Evolutionary conservation across 805 yeast genomes (phyloP).

Genomic region (Candida hispaniensis): DNA sequence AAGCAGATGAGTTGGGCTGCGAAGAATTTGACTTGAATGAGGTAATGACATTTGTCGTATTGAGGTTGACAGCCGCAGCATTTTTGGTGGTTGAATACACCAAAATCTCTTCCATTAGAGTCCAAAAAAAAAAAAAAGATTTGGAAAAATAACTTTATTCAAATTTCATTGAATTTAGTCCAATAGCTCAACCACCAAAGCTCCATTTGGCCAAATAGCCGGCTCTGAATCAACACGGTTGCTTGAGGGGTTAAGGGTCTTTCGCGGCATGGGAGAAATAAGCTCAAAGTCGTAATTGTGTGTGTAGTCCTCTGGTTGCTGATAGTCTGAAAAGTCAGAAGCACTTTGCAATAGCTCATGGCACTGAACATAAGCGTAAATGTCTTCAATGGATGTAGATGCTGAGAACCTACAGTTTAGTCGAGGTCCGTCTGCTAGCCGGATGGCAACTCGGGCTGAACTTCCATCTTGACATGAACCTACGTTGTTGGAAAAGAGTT

Average conservation of each 20-base stretch:
- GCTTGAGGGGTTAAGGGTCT: slow-evolving; percentile 30
- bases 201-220: slow-evolving; percentile 54
- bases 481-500: too few species aligned
- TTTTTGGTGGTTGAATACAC: slow-evolving; percentile 9
- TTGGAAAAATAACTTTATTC: too few species aligned
- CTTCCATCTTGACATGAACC: too few species aligned
- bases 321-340: slow-evolving; percentile 21
- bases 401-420: slow-evolving; percentile 40
- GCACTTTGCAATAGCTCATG: slow-evolving; percentile 22
- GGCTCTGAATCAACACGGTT: slow-evolving; percentile 35
- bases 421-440: slow-evolving; percentile 55
- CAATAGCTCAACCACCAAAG: slow-evolving; percentile 47
- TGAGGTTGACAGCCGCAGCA: slow-evolving; percentile 9
- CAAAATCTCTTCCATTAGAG: slow-evolving; percentile 12
- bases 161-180: too few species aligned
- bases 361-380: slow-evolving; percentile 64
- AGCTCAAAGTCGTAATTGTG: slow-evolving; percentile 43
- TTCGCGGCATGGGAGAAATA: slow-evolving; percentile 48
- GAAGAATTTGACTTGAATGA: slow-evolving; percentile 7
- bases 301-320: slow-evolving; percentile 32
- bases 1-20: slow-evolving; percentile 17
- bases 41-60: slow-evolving; percentile 8
- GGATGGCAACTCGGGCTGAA: slow-evolving; percentile 56
- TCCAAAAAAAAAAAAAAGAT: too few species aligned
- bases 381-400: slow-evolving; percentile 42